Base-by-base conservation (phyloP, 805 yeast genomes). In the Lipomyces lipofer region DNA sequence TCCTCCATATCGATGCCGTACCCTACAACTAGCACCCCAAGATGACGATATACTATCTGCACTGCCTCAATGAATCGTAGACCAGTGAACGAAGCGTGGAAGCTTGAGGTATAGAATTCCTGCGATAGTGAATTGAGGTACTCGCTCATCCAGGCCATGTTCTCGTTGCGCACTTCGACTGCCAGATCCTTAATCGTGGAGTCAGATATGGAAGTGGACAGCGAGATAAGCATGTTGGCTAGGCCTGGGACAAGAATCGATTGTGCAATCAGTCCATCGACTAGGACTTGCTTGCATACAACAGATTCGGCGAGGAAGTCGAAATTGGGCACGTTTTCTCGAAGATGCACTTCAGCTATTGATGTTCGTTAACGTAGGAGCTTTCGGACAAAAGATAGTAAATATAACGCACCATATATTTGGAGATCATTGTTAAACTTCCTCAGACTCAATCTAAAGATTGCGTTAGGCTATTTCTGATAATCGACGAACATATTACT, bases 181-280 rank as follows among this genome's bases (percentile, higher is more conserved):
- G 12, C 22, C 17, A 52, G 43, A 7, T 52, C 52, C n/a, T 42
- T 30, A 9, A 47, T 15, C 6, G 51, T 40, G n/a, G 43, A 47
- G 24, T 47, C 45, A 13, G 52, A 42, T 6, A 52, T 27, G n/a
- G 52, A 47, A 10, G 56, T 52, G 19, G 56, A 42, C 17, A 47
- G 45, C 28, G 47, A 13, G 13, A 52, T 44, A 21, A 52, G 40
- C 12, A 52, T 24, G 21, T 49, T 52, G 13, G 57, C 47, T 13
- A 52, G 19, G 15, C 57, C 57, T 2, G 57, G 57, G 6, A 52
- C 52, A 7, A 52, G 39, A 17, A 52, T 27, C n/a, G 51, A 46
- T 39, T 52, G 57, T 1, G 57, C 49, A 10, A 49, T 9, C 19
- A 52, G 45, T 10, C 57, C 57, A 33, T 48, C 49, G 15, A 52